phyloP scores from a whole-genome alignment of 2,329 filamentous ascomycete species.

The Berkeleyomyces rouxiae region DNA sequence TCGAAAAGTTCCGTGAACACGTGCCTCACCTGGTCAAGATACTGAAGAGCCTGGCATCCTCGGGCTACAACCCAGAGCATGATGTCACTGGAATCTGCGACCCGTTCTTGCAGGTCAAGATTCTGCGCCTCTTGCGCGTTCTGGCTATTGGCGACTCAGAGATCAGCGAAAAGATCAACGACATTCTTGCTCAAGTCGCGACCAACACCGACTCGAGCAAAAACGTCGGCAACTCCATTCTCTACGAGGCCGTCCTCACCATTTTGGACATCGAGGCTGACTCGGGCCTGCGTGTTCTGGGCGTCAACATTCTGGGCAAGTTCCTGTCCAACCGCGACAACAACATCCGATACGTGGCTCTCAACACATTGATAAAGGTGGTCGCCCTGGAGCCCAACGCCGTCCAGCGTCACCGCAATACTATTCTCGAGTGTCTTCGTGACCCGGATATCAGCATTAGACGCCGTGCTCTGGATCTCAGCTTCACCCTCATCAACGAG shows the following conservation, averaged over 20 bases:
- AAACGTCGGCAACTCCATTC: slow-evolving; percentile 94
- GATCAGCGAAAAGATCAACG: slow-evolving; percentile 94
- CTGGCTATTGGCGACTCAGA: slow-evolving; percentile 72
- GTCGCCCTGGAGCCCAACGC: slow-evolving; percentile 96
- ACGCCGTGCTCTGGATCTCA: slow-evolving; percentile 84
- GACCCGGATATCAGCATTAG: slow-evolving; percentile 98
- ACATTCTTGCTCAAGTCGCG: slow-evolving; percentile 91
- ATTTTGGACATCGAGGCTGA: slow-evolving; percentile 98
- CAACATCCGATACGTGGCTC: slow-evolving; percentile 94
- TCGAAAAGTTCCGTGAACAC: slow-evolving; percentile 79
- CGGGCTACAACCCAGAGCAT: slow-evolving; percentile 92
- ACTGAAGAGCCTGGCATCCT: slow-evolving; percentile 80
- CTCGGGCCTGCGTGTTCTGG: slow-evolving; percentile 79
- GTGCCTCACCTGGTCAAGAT: slow-evolving; percentile 78
- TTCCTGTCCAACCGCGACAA: slow-evolving; percentile 98
- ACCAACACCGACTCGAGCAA: slow-evolving; percentile 97
- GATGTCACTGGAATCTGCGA: slow-evolving; percentile 97
- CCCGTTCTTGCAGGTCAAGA: slow-evolving; percentile 94
- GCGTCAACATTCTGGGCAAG: slow-evolving; percentile 96
- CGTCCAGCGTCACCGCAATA: slow-evolving; percentile 92
- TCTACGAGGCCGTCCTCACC: slow-evolving; percentile 92
- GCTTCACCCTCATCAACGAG: slow-evolving; percentile 96
- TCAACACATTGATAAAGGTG: slow-evolving; percentile 95
- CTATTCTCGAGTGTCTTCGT: slow-evolving; percentile 85
- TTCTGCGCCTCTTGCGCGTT: slow-evolving; percentile 70